phyloP scores from a whole-genome alignment of 1,284 basidiomycete species.

The Exsudoporus floridanus region DNA sequence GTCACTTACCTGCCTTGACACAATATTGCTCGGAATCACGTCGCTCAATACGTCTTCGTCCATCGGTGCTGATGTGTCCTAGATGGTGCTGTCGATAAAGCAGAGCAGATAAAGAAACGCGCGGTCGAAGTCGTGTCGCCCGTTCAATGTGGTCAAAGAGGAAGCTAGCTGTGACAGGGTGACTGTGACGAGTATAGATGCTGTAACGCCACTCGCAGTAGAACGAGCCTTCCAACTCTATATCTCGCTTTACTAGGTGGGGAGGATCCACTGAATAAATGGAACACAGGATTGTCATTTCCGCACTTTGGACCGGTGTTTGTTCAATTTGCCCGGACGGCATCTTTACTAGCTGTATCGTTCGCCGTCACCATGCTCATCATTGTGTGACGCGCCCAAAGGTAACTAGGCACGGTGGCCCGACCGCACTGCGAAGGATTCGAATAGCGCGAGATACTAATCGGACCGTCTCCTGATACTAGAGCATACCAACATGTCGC shows the following conservation, averaged over 20 bases:
- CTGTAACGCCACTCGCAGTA: conserved; percentile 7
- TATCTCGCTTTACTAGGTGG: not conserved
- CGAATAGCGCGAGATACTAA: not conserved
- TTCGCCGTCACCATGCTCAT: not conserved
- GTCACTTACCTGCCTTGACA: conserved; percentile 67
- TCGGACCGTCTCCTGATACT: too few relatives aligned
- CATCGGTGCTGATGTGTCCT: conserved; percentile 30
- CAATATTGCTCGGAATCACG: conserved; percentile 78
- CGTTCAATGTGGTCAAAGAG: conserved; percentile 23
- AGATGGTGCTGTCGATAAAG: not conserved
- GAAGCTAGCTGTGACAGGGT: conserved; percentile 13
- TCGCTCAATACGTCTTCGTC: conserved; percentile 82
- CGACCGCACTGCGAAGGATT: not conserved
- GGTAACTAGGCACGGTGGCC: too few relatives aligned
- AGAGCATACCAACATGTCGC: not conserved
- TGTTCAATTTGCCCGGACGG: not conserved
- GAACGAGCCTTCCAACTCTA: not conserved
- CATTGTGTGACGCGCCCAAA: too few relatives aligned
- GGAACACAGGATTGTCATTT: not conserved
- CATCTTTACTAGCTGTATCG: too few relatives aligned
- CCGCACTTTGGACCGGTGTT: not conserved
- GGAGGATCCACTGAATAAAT: not conserved
- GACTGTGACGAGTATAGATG: conserved; percentile 22
- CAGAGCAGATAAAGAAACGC: conserved; percentile 5
- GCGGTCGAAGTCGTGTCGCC: conserved; percentile 21